phyloP scores from a whole-genome alignment of 164 flowering plant species.

The Chimonanthus praecox region DNA sequence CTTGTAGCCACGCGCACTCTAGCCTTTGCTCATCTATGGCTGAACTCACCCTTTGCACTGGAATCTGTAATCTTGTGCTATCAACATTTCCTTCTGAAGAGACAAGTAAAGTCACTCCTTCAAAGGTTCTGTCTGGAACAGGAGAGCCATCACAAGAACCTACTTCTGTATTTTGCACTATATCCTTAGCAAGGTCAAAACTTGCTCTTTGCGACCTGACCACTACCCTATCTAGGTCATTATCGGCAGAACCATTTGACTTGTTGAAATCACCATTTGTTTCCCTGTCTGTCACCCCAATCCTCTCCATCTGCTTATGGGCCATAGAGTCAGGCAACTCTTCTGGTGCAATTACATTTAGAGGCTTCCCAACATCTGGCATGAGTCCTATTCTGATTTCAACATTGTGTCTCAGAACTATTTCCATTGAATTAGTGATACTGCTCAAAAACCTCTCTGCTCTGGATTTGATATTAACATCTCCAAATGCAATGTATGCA shows the following conservation, averaged over 20 bases:
- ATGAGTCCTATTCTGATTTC: slow-evolving; percentile 63
- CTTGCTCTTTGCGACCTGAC: slow-evolving; percentile 20
- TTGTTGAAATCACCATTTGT: slow-evolving; percentile 10
- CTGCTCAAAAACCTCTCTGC: slow-evolving; percentile 90
- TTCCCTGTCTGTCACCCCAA: slow-evolving; percentile 18
- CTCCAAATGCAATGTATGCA: slow-evolving; percentile 64
- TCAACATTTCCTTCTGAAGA: slow-evolving; percentile 22
- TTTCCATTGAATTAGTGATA: slow-evolving; percentile 83
- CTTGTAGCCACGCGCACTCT: slow-evolving; percentile 93
- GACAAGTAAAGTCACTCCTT: slow-evolving; percentile 19
- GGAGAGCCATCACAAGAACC: slow-evolving; percentile 21
- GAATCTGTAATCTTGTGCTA: slow-evolving; percentile 33
- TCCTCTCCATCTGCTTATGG: slow-evolving; percentile 21
- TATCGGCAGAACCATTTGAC: slow-evolving; percentile 14
- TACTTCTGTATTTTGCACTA: slow-evolving; percentile 13
- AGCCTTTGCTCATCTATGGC: slow-evolving; percentile 77
- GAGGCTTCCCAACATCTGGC: slow-evolving; percentile 31
- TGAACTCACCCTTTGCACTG: slow-evolving; percentile 67
- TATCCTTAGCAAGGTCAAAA: slow-evolving; percentile 25
- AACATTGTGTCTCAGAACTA: slow-evolving; percentile 62
- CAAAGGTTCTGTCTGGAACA: slow-evolving; percentile 14
- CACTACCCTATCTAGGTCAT: slow-evolving; percentile 18
- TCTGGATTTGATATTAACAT: slow-evolving; percentile 60
- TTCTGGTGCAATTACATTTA: slow-evolving; percentile 10
- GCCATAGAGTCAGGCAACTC: slow-evolving; percentile 20